Evolutionary conservation across 306 rosid genomes (phyloP).

Genomic region (Citrullus amarus): DNA sequence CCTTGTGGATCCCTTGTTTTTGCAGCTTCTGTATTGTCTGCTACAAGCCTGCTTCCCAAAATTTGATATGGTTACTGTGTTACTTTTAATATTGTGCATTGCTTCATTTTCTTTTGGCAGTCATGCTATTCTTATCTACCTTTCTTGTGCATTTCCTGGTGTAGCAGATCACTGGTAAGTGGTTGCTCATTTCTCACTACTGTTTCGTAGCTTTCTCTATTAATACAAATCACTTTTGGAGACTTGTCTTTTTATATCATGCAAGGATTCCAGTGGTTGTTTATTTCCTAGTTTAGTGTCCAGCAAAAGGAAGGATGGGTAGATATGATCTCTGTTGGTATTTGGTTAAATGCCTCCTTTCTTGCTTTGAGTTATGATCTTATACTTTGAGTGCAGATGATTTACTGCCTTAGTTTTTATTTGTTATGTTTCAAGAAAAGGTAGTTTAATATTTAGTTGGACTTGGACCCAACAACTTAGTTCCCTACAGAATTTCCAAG

Average conservation of each 20-base stretch:
- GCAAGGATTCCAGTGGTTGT: background rate
- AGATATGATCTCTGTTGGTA: background rate
- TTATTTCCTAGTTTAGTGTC: background rate
- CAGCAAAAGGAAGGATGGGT: background rate
- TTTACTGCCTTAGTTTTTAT: background rate
- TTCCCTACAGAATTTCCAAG: background rate
- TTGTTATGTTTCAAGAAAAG: background rate
- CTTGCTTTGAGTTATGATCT: background rate
- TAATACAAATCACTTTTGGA: background rate
- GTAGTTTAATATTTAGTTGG: background rate
- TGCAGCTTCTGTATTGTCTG: background rate
- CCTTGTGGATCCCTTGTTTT: background rate
- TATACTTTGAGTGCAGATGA: background rate
- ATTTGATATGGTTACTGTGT: background rate
- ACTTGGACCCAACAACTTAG: background rate
- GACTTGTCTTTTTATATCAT: background rate
- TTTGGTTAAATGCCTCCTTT: background rate
- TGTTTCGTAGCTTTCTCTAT: background rate
- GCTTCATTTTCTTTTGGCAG: constrained; percentile 31
- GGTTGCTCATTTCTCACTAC: constrained; percentile 10
- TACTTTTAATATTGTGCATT: background rate
- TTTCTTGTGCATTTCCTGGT: constrained; percentile 75
- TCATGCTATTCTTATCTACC: constrained; percentile 76
- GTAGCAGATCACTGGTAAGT: constrained; percentile 74
- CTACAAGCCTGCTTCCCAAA: background rate